Base-by-base conservation (phyloP, 495 filamentous ascomycete species). In the Extremus antarcticus region DNA sequence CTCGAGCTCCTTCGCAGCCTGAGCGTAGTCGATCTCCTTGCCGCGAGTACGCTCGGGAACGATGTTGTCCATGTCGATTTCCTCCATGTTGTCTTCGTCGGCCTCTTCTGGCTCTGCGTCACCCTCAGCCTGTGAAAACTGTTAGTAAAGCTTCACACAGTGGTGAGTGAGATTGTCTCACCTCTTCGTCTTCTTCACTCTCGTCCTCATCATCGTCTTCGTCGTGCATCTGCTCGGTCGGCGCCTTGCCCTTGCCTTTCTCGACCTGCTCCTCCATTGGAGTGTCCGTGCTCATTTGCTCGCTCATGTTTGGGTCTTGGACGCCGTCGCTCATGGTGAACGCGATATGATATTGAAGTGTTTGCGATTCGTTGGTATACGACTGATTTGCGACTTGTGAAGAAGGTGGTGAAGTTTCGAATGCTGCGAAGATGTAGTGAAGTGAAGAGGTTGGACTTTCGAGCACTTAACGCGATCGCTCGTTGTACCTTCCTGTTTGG, bases 41-140 rank as follows among this genome's bases (percentile, higher is more conserved):
- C 69, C 70, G 45, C 92, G 90, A 39, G 92, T 98, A 68, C 92
- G 90, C 41, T 84, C 78, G 65, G 86, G 86, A 65, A 97, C 81
- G 72, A 97, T 95, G 76, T 96, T 96, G 60, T 79, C 77, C 38
- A 78, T 70, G 66, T 94, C 88, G 68, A 97, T 94, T 68, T 89
- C 90, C 68, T 90, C 86, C 73, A 95, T 81, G 70, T 87, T 83
- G 63, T 92, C 88, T 48, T 86, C 86, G 13, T 86, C 85, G 1
- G 85, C 85, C 41, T 81, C 80, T 11, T 80, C 83, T 19, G 51
- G 50, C 11, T 61, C 60, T 25, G 40, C 54, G 54, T 43, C 10
- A 17, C 8, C 15, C 16, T 45, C 41, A 45, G 7, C 19, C 15
- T 35, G 29, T 7, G 29, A 35, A 35, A 35, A 35, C 29, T n/a